Evolutionary conservation across 768 basidiomycete species (phyloP).

Genomic region (Scleroderma citrinum): DNA sequence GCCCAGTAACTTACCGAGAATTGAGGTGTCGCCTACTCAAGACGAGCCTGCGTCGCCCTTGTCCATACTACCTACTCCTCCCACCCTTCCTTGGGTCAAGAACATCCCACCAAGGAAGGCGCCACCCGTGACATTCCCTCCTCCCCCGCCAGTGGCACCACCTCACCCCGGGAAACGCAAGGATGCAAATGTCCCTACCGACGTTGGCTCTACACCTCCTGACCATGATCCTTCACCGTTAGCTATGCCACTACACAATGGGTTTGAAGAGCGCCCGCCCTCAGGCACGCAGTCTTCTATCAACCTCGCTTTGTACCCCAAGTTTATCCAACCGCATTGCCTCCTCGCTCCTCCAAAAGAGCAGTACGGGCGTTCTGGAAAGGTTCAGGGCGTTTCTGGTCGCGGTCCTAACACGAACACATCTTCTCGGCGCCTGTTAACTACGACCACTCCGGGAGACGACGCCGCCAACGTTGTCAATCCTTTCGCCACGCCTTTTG

Average conservation of each 20-base stretch:
- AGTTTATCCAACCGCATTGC: constrained; percentile 6
- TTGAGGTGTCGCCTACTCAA: constrained; percentile 22
- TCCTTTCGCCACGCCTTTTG: constrained; percentile 77
- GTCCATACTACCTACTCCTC: constrained; percentile 29
- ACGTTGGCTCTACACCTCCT: constrained; percentile 24
- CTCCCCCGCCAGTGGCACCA: constrained; percentile 27
- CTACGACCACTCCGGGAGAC: constrained; percentile 36
- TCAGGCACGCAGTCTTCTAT: constrained; percentile 11
- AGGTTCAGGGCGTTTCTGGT: constrained; percentile 16
- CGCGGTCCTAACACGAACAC: constrained; percentile 29
- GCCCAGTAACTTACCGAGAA: constrained; percentile 19
- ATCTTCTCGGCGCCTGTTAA: constrained; percentile 24
- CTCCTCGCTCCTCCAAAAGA: constrained; percentile 12
- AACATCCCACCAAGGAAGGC: constrained; percentile 18
- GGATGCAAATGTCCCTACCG: constrained; percentile 32
- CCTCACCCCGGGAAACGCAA: constrained; percentile 26
- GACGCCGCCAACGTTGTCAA: constrained; percentile 28
- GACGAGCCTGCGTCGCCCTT: constrained; percentile 24
- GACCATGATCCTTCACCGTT: constrained; percentile 21
- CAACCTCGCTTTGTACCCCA: constrained; percentile 14
- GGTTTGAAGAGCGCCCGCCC: constrained; percentile 24
- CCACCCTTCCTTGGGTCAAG: constrained; percentile 21
- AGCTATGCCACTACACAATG: constrained; percentile 39
- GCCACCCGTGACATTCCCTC: constrained; percentile 31
- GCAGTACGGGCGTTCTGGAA: constrained; percentile 18